phyloP scores from a whole-genome alignment of 2,329 filamentous ascomycete genomes.

The Talaromyces funiculosus region DNA sequence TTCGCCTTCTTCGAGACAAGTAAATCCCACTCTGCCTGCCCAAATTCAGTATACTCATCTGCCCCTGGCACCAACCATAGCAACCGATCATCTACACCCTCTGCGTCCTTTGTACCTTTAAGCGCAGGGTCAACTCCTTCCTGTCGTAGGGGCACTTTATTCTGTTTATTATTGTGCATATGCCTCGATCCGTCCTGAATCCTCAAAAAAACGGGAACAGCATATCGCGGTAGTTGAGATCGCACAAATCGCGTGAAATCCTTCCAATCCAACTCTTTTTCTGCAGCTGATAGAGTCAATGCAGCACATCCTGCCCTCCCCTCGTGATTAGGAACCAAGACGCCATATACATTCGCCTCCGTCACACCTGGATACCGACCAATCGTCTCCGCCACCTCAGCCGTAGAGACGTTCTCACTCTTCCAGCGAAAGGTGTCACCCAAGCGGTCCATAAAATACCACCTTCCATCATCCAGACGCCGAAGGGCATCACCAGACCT shows the following conservation, averaged over 20 bases:
- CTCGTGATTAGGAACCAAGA: constrained; percentile 60
- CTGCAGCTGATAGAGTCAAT: constrained; percentile 49
- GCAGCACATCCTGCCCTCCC: constrained; percentile 61
- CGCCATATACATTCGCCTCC: constrained; percentile 67
- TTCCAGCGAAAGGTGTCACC: constrained; percentile 50
- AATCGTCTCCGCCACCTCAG: constrained; percentile 61
- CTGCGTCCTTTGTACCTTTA: constrained; percentile 40
- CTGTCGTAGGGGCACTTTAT: constrained; percentile 64
- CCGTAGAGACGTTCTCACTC: constrained; percentile 61
- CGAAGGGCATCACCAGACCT: constrained; percentile 63
- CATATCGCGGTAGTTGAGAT: constrained; percentile 62
- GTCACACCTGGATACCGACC: constrained; percentile 54
- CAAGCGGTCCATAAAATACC: constrained; percentile 65
- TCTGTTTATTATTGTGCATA: constrained; percentile 70
- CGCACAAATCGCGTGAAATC: constrained; percentile 56
- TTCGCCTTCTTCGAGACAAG: constrained; percentile 44
- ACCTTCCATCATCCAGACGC: constrained; percentile 57
- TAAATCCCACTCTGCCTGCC: constrained; percentile 52
- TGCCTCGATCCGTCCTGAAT: constrained; percentile 46
- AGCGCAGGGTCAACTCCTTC: constrained; percentile 59
- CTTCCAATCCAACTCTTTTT: constrained; percentile 53
- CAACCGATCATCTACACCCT: constrained; percentile 42
- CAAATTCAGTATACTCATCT: constrained; percentile 56
- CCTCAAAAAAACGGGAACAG: constrained; percentile 68
- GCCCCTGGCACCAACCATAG: constrained; percentile 47